phyloP scores from a whole-genome alignment of 495 filamentous ascomycete genomes.

The Beverwykella pulmonaria region DNA sequence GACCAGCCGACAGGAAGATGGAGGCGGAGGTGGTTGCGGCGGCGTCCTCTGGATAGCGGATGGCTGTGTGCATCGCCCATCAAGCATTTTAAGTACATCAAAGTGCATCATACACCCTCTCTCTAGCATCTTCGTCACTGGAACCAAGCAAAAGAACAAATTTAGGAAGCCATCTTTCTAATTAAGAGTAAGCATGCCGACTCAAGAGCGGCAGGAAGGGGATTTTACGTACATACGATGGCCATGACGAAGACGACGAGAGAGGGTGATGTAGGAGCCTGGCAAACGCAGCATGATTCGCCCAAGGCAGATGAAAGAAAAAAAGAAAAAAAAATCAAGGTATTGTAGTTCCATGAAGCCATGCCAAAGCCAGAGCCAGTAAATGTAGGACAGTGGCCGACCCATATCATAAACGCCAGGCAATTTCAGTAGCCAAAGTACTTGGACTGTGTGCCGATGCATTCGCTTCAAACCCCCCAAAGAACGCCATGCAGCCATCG shows the following conservation, averaged over 20 bases:
- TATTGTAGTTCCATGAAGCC: conserved; percentile 33
- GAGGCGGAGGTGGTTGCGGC: background rate
- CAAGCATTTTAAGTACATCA: conserved; percentile 28
- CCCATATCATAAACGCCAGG: conserved; percentile 36
- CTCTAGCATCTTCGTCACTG: conserved; percentile 38
- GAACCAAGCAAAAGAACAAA: conserved; percentile 25
- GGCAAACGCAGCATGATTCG: conserved; percentile 33
- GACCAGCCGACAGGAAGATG: too few relatives aligned
- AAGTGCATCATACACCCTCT: conserved; percentile 15
- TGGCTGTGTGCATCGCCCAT: background rate
- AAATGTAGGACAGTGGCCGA: conserved; percentile 19
- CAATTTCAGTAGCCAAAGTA: conserved; percentile 26
- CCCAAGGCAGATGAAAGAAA: conserved; percentile 24
- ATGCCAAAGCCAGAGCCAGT: conserved; percentile 26
- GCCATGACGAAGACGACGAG: conserved; percentile 45
- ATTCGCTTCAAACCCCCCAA: conserved; percentile 26
- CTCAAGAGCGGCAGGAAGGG: conserved; percentile 41
- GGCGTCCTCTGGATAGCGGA: conserved; percentile 19
- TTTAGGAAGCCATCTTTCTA: conserved; percentile 38
- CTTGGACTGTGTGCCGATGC: conserved; percentile 38
- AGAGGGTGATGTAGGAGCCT: conserved; percentile 32
- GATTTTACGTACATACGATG: conserved; percentile 48
- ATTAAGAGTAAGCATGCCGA: conserved; percentile 40
- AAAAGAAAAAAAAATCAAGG: conserved; percentile 30
- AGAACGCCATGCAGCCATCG: conserved; percentile 40